phyloP scores from a whole-genome alignment of 2,329 filamentous ascomycete genomes.

The Botrytis fabae region DNA sequence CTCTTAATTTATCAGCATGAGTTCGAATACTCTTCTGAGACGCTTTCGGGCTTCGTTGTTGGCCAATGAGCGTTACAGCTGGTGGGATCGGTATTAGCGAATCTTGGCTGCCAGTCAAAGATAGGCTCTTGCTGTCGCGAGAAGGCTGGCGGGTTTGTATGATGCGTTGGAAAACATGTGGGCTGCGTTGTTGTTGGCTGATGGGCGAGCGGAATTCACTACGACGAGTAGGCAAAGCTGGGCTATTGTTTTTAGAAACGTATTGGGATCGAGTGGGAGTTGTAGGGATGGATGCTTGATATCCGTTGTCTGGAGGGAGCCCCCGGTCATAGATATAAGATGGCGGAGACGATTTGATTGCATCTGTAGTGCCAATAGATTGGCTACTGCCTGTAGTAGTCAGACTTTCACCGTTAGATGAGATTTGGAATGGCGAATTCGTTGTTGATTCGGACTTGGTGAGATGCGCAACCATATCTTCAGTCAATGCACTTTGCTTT shows the following conservation, averaged over 20 bases:
- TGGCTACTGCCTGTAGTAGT: not conserved
- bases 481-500: not conserved
- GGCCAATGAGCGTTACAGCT: not conserved
- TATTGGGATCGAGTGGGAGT: not conserved
- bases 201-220: not conserved
- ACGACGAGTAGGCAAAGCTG: not conserved
- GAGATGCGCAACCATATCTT: not conserved
- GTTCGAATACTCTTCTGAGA: not conserved
- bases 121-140: not conserved
- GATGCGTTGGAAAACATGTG: not conserved
- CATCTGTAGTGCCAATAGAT: not conserved
- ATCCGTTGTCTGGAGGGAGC: not conserved
- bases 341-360: not conserved
- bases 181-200: slow-evolving; percentile 6
- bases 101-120: slow-evolving; percentile 14
- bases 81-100: not conserved
- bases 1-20: slow-evolving; percentile 14
- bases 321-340: no score
- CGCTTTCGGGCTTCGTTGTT: not conserved
- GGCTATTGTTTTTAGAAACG: not conserved
- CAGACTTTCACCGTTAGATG: not conserved
- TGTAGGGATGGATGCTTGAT: not conserved
- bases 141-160: not conserved
- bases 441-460: not conserved
- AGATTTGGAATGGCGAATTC: not conserved